A percentile compares a stretch with the other conserved stretches of the same genome.
Conservation (phyloP, 176 grass and related monocot genomes). For the Aechmea fasciata region DNA sequence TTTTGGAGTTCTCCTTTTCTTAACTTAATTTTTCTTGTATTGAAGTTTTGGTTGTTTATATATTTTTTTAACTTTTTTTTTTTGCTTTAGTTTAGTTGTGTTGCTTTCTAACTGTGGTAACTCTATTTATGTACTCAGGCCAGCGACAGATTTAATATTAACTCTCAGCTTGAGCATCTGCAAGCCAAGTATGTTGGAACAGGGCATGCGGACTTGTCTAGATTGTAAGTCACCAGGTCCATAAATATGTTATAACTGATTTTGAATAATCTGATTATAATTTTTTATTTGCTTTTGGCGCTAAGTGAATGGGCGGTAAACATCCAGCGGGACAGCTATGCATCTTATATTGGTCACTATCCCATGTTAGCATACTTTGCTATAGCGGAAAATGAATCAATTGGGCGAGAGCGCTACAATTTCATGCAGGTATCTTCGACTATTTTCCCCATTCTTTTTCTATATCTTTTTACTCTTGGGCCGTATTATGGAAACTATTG, state of each 20-base stretch:
- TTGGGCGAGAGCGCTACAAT: constrained; percentile 83
- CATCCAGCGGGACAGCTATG: constrained; percentile 84
- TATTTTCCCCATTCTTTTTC: constrained; percentile 9
- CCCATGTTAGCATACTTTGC: constrained; percentile 80
- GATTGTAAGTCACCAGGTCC: constrained; percentile 52
- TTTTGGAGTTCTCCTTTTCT: no score
- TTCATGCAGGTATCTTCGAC: constrained; percentile 66
- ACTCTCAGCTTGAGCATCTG: constrained; percentile 98
- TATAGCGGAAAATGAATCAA: constrained; percentile 85
- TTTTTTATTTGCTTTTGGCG: background rate
- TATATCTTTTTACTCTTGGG: background rate
- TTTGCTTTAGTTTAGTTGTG: no score
- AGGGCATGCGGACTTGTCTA: constrained; percentile 74
- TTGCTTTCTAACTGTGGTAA: no score
- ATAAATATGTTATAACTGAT: background rate
- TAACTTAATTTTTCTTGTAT: no score
- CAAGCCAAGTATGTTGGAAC: constrained; percentile 97
- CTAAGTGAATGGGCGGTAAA: constrained; percentile 96
- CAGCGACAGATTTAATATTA: constrained; percentile 94
- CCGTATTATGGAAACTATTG: background rate
- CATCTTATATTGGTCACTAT: constrained; percentile 87
- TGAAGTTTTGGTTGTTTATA: no score
- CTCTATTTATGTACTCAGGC: constrained; percentile 28
- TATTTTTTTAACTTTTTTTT: no score
- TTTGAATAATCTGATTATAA: background rate